phyloP scores from a whole-genome alignment of 75 land plant genomes.

The Azolla pinnata region DNA sequence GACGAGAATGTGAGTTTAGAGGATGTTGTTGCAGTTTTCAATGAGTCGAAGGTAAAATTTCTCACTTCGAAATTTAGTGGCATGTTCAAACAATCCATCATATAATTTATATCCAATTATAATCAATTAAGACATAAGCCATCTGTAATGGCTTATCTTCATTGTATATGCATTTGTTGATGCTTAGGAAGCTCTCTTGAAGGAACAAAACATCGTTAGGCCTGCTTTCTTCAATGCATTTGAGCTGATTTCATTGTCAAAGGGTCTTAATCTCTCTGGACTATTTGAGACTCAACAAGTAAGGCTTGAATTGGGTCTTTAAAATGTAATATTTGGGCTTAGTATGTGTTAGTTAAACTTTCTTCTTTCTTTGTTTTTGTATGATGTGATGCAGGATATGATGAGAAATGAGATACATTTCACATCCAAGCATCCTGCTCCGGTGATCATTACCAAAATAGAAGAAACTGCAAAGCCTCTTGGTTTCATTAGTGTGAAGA shows the following conservation, averaged over 20 bases:
- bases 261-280: conserved; percentile 58
- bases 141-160: no score
- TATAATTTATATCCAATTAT: no score
- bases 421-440: conserved; percentile 24
- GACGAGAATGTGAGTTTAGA: conserved; percentile 24
- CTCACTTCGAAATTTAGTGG: no score
- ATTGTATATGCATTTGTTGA: no score
- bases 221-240: conserved; percentile 51
- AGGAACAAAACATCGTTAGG: conserved; percentile 22
- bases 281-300: conserved; percentile 43
- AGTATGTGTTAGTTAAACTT: neutral
- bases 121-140: no score
- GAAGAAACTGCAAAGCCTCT: conserved; percentile 77
- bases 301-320: no score
- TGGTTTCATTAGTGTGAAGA: conserved; percentile 47
- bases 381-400: neutral
- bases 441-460: conserved; percentile 42
- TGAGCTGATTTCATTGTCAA: conserved; percentile 58
- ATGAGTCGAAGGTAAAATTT: conserved; percentile 60
- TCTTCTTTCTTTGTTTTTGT: neutral
- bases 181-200: no score
- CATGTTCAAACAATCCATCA: no score
- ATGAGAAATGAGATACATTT: conserved; percentile 20
- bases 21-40: conserved; percentile 41
- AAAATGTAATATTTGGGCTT: no score